Percentiles rank a stretch among this genome's conserved stretches.
These are phyloP conservation scores for Candida sanyaensis DNA, from an alignment of 1,139 yeast species.

Conservation along the genomic window DNA sequence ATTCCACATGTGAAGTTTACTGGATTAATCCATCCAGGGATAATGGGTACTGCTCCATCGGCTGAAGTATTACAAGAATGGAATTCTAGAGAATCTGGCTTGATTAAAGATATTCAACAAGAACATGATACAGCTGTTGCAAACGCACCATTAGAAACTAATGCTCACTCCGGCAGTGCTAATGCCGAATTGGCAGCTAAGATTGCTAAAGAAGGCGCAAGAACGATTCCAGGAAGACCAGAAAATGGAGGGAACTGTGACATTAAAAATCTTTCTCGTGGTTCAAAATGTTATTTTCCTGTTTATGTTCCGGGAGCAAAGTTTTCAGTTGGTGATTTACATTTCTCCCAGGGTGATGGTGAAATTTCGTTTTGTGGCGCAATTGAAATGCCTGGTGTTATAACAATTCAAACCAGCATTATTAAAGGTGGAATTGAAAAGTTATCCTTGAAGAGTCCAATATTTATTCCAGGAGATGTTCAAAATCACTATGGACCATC, in stretches of 20 bases:
- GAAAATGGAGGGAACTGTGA: conserved; percentile 57
- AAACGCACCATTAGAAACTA: conserved; percentile 34
- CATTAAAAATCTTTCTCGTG: conserved; percentile 49
- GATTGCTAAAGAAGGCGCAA: conserved; percentile 44
- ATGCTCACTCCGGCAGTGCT: conserved; percentile 43
- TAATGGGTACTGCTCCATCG: conserved; percentile 51
- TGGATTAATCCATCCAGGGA: conserved; percentile 50
- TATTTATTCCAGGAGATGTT: conserved; percentile 51
- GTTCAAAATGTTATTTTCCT: conserved; percentile 50
- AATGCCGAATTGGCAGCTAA: conserved; percentile 21
- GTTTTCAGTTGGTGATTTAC: conserved; percentile 49
- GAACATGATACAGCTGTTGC: conserved; percentile 38
- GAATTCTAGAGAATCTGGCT: conserved; percentile 40
- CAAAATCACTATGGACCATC: conserved; percentile 47
- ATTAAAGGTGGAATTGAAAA: conserved; percentile 43
- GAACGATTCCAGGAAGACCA: conserved; percentile 54
- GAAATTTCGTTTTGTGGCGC: conserved; percentile 57
- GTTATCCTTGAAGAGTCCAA: conserved; percentile 43
- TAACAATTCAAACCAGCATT: conserved; percentile 39
- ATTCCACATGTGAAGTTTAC: conserved; percentile 48
- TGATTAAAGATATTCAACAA: conserved; percentile 32
- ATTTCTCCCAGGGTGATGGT: conserved; percentile 55
- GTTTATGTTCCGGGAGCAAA: conserved; percentile 49
- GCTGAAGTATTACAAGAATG: conserved; percentile 41
- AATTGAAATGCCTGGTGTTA: conserved; percentile 52